phyloP scores from a whole-genome alignment of 768 basidiomycete species.

The Leucocoprinus birnbaumii region DNA sequence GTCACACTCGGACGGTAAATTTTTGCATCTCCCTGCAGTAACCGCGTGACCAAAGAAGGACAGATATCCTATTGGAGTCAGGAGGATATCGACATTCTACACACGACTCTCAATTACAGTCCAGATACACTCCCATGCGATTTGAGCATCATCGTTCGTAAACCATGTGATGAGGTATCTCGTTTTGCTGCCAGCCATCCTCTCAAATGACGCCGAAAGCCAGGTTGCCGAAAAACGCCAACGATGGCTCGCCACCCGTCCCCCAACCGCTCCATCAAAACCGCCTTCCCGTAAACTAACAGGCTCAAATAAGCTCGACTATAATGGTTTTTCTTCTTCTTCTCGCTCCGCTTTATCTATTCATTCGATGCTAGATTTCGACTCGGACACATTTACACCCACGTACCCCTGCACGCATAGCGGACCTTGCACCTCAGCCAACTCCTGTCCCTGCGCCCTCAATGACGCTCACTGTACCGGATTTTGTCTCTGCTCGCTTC shows the following conservation, averaged over 20 bases:
- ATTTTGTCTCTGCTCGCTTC: slow-evolving; percentile 41
- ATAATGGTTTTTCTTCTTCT: background rate
- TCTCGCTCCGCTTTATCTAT: background rate
- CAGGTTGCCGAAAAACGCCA: slow-evolving; percentile 22
- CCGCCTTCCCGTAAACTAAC: background rate
- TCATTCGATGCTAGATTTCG: background rate
- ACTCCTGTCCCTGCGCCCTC: slow-evolving; percentile 37
- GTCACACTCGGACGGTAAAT: background rate
- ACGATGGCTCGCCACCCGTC: slow-evolving; percentile 2
- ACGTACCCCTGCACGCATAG: slow-evolving; percentile 40
- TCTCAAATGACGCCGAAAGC: slow-evolving; percentile 17
- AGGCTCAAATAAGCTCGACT: background rate
- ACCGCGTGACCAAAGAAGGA: background rate
- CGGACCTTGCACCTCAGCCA: slow-evolving; percentile 39
- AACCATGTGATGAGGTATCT: slow-evolving; percentile 43
- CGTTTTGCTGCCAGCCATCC: slow-evolving; percentile 15
- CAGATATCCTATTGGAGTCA: slow-evolving; percentile 22
- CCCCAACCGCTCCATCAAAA: background rate
- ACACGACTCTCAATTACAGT: slow-evolving; percentile 35
- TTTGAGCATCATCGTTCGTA: slow-evolving; percentile 43
- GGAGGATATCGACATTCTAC: slow-evolving; percentile 23
- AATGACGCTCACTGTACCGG: slow-evolving; percentile 39
- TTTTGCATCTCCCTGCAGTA: background rate
- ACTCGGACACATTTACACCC: slow-evolving; percentile 11
- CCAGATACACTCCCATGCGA: slow-evolving; percentile 50